A percentile compares a stretch with the other conserved stretches of the same genome.
These are phyloP conservation scores for Entelexis paramagnoliae DNA, from an alignment of 1,139 yeast species.

Conservation along the genomic window DNA sequence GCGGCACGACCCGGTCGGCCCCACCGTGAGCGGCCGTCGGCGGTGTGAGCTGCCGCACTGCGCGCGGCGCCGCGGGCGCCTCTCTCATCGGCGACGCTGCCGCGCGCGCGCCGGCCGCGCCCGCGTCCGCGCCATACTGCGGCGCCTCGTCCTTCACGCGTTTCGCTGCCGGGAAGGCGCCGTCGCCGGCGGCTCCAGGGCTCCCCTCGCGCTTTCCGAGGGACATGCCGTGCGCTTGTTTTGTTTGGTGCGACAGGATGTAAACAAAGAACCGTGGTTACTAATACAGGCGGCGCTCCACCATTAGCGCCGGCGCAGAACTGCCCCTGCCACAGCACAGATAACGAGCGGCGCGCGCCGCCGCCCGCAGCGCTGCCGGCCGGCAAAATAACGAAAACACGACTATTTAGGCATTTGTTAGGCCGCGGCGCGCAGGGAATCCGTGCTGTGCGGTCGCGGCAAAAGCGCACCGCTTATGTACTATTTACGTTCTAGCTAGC, in stretches of 20 bases:
- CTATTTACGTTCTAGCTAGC: too few species aligned
- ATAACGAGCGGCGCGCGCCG: too few species aligned
- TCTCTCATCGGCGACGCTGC: background rate
- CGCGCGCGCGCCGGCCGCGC: background rate
- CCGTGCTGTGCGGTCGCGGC: too few species aligned
- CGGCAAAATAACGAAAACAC: too few species aligned
- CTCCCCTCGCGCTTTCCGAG: conserved; percentile 19
- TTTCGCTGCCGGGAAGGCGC: conserved; percentile 7
- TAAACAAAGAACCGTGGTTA: conserved; percentile 18
- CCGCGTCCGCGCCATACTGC: background rate
- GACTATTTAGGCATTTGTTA: too few species aligned
- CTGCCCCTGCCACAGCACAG: too few species aligned
- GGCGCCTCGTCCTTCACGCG: conserved; percentile 8
- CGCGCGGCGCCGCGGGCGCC: background rate
- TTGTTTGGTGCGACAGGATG: conserved; percentile 13
- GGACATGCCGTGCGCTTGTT: conserved; percentile 18
- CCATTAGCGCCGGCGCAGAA: too few species aligned
- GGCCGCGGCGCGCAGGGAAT: too few species aligned
- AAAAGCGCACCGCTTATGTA: too few species aligned
- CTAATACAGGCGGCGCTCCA: conserved; percentile 9
- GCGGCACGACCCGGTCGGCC: background rate
- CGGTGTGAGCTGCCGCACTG: background rate
- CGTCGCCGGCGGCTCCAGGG: conserved; percentile 1
- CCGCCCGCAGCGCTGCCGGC: too few species aligned
- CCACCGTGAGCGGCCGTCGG: background rate